phyloP scores from a whole-genome alignment of 345 rosid genomes.

The Arabidopsis suecica region DNA sequence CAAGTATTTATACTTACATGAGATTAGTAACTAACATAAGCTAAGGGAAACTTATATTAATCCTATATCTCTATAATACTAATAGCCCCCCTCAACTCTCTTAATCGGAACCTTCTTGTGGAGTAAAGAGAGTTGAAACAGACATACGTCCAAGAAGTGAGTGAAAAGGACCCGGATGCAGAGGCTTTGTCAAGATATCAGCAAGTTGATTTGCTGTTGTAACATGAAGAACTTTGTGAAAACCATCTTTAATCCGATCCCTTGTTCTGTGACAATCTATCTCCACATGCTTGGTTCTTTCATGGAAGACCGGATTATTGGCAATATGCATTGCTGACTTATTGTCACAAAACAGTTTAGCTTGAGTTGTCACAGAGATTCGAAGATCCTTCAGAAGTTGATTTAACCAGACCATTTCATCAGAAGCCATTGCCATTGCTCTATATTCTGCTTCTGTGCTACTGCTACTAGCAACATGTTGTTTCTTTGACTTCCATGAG shows the following conservation, averaged over 20 bases:
- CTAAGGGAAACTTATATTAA: too few relatives aligned
- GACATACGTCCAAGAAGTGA: not conserved
- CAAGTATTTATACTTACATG: too few relatives aligned
- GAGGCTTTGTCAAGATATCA: not conserved
- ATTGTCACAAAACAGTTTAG: not conserved
- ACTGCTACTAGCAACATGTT: not conserved
- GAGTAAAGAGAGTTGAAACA: not conserved
- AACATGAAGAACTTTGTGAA: not conserved
- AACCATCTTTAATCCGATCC: not conserved
- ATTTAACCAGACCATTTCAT: not conserved
- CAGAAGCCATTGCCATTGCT: fast-evolving
- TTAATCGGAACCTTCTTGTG: too few relatives aligned
- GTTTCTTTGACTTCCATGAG: not conserved
- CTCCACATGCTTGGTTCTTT: not conserved
- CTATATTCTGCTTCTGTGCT: not conserved
- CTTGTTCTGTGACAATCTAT: not conserved
- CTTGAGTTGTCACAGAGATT: fast-evolving
- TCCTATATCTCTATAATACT: too few relatives aligned
- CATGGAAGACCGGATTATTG: not conserved
- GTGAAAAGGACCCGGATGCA: not conserved
- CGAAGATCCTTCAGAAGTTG: not conserved
- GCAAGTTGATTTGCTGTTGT: not conserved
- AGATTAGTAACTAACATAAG: too few relatives aligned
- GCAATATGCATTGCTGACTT: not conserved
- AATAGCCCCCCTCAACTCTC: too few relatives aligned